Conservation (phyloP, 1,139 yeast species). For the Insectozyma bohioensis region DNA sequence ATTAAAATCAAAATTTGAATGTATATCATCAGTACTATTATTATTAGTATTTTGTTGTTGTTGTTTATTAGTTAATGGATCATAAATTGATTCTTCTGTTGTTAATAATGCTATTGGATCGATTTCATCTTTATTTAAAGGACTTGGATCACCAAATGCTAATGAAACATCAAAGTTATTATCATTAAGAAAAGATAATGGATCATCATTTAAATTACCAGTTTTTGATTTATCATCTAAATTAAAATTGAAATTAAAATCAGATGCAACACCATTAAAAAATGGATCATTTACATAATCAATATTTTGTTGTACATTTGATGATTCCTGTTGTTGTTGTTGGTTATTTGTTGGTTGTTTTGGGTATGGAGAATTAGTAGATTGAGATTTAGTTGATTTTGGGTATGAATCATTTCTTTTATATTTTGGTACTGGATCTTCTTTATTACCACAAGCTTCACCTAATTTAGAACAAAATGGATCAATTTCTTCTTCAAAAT, state of each 20-base stretch:
- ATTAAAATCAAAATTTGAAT: constrained; percentile 34
- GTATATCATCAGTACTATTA: constrained; percentile 14
- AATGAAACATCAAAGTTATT: constrained; percentile 50
- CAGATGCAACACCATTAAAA: constrained; percentile 15
- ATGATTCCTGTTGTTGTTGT: constrained; percentile 6
- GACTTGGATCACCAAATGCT: constrained; percentile 33
- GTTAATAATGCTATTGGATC: constrained; percentile 43
- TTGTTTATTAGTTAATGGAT: constrained; percentile 51
- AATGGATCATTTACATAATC: constrained; percentile 30
- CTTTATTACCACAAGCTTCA: constrained; percentile 82
- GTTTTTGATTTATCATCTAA: constrained; percentile 7
- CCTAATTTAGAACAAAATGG: constrained; percentile 75
- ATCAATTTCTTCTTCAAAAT: constrained; percentile 45
- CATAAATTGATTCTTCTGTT: constrained; percentile 70
- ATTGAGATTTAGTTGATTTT: constrained; percentile 2
- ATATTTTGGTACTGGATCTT: constrained; percentile 63
- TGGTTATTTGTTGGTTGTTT: too few relatives aligned
- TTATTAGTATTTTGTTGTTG: constrained; percentile 1
- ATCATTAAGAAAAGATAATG: constrained; percentile 47
- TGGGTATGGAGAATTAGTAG: neutral
- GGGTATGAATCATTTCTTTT: constrained; percentile 19
- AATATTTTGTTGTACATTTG: constrained; percentile 8
- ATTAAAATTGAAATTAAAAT: constrained; percentile 21
- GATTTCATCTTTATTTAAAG: constrained; percentile 14
- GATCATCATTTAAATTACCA: constrained; percentile 26